Conservation (phyloP, 495 filamentous ascomycete genomes). For the Aspergillus diversus region DNA sequence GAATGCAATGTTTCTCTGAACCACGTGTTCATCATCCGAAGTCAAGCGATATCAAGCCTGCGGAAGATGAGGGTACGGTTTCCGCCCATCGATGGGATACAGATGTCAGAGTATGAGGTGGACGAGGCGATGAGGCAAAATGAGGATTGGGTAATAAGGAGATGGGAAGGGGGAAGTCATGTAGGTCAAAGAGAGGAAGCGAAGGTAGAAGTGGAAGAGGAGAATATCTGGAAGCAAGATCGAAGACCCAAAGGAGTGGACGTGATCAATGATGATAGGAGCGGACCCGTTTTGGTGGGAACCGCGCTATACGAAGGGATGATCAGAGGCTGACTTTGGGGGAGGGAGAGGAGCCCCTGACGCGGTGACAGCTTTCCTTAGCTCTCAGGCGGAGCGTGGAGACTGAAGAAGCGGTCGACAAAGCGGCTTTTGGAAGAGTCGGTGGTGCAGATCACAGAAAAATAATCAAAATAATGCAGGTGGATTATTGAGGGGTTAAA, state of each 20-base stretch:
- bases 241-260: conserved; percentile 44
- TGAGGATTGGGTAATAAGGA: conserved; percentile 26
- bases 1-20: conserved; percentile 26
- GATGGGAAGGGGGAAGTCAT: conserved; percentile 32
- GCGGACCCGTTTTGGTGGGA: conserved; percentile 43
- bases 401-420: conserved; percentile 38
- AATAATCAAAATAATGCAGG: conserved; percentile 24
- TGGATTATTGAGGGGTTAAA: conserved; percentile 30
- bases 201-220: conserved; percentile 32
- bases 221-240: conserved; percentile 38
- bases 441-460: conserved; percentile 28
- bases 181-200: conserved; percentile 33
- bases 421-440: conserved; percentile 25
- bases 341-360: conserved; percentile 43
- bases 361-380: conserved; percentile 45
- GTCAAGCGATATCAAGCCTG: conserved; percentile 20
- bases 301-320: conserved; percentile 33
- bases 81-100: conserved; percentile 25
- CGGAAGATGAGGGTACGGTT: conserved; percentile 17
- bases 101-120: conserved; percentile 9
- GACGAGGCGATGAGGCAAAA: conserved; percentile 15
- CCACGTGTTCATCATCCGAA: conserved; percentile 32
- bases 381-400: conserved; percentile 42
- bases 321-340: conserved; percentile 36
- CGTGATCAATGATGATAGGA: conserved; percentile 44